Base-by-base conservation (phyloP, 805 yeast species). In the Metschnikowia cubensis region DNA sequence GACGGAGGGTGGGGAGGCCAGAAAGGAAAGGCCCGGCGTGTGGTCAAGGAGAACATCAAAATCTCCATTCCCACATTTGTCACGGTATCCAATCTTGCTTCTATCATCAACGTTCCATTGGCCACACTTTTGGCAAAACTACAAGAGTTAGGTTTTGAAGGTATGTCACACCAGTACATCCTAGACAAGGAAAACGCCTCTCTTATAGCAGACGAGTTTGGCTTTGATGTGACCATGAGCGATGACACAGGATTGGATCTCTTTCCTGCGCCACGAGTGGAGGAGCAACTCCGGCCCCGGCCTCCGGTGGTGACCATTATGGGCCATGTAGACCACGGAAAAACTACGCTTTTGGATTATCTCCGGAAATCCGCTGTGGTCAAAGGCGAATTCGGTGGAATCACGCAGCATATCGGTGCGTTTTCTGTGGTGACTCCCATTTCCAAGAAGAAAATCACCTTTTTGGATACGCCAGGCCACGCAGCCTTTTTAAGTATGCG, bases 251-350 rank as follows among this genome's bases (percentile, higher is more conserved):
- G 87, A 2, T 67, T 85, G 47, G 81, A 84, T 54, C 82, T 89
- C 15, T 74, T 79, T 14, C 80, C 83, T 0, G 69, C 70, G 1
- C 80, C 87, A 0, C 74, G 70, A 2, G 76, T 76, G 29, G 62
- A 65, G n/a, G 68, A 70, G 6, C 61, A 68, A 20, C 64, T 85
- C 54, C 81, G 80, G 41, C 75, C 83, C 6, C 74, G 98, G 56
- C 90, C 99, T 0, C 99, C 99, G 0, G 85, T 94, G 21, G 97
- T 94, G 4, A 91, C 99, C 0, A 88, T 94, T 47, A 94, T 94
- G 98, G 99, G 99, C 2, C 99, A 94, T 66, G 99, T 94, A 31
- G 99, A 94, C 67, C 99, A 94, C 63, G 99, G 99, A 2, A 94
- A 94, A 65, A 94, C 99, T 1, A 92, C 99, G 0, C 84, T 94